A percentile compares a stretch with the other conserved stretches of the same genome.
Conservation (phyloP, 2,329 filamentous ascomycete genomes). For the Coleophoma crateriformis region DNA sequence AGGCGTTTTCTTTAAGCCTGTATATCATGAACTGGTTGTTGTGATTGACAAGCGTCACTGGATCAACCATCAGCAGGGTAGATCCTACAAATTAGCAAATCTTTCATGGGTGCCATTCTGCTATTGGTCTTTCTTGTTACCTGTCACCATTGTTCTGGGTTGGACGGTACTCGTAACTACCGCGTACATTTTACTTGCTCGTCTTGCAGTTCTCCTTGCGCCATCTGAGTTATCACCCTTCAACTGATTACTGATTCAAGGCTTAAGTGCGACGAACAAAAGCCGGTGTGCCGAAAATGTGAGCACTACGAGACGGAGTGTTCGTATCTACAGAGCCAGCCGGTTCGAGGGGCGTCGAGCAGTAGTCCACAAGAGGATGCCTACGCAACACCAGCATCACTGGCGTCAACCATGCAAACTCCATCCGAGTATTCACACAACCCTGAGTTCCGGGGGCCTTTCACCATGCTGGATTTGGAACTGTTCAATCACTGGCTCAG, state of each 20-base stretch:
- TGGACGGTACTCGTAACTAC: not conserved
- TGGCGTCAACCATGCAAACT: too few relatives aligned
- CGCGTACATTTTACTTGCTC: not conserved
- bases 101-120: too few relatives aligned
- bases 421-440: too few relatives aligned
- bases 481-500: slow-evolving; percentile 37
- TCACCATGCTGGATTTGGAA: slow-evolving; percentile 33
- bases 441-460: slow-evolving; percentile 1
- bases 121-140: too few relatives aligned
- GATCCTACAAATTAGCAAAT: too few relatives aligned
- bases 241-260: not conserved
- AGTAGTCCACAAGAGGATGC: not conserved
- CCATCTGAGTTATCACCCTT: not conserved
- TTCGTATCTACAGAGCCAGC: slow-evolving; percentile 22
- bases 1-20: too few relatives aligned
- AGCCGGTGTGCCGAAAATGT: slow-evolving; percentile 22
- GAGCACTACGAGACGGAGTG: slow-evolving; percentile 17
- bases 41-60: too few relatives aligned
- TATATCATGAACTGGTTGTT: too few relatives aligned
- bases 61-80: too few relatives aligned
- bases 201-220: not conserved
- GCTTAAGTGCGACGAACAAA: slow-evolving; percentile 22
- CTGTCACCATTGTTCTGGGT: not conserved
- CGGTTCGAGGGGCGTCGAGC: slow-evolving; percentile 6
- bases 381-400: slow-evolving; percentile 4